phyloP scores from a whole-genome alignment of 208 protist genomes.

The Wallacemonas collosoma region DNA sequence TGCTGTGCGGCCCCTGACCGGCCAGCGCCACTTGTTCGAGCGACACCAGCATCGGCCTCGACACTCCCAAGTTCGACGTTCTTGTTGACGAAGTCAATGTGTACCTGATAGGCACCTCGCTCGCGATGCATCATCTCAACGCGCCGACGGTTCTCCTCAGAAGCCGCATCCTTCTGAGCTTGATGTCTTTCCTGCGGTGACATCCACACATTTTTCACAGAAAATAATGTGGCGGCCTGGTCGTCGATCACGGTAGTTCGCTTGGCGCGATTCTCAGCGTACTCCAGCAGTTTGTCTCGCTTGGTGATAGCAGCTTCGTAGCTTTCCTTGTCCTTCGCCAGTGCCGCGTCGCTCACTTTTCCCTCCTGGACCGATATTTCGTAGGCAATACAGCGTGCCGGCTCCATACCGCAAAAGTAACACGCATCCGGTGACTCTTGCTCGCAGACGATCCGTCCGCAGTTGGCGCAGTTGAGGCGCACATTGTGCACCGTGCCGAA shows the following conservation, averaged over 20 bases:
- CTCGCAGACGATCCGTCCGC: constrained; percentile 90
- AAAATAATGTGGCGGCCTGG: constrained; percentile 71
- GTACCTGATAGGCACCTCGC: constrained; percentile 66
- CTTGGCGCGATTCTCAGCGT: constrained; percentile 70
- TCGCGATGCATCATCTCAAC: constrained; percentile 69
- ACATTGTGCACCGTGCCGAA: constrained; percentile 83
- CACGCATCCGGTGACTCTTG: constrained; percentile 81
- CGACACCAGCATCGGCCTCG: constrained; percentile 20
- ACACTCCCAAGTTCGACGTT: constrained; percentile 61
- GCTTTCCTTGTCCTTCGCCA: constrained; percentile 48
- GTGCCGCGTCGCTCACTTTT: constrained; percentile 68
- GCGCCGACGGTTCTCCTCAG: constrained; percentile 48
- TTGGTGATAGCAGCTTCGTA: constrained; percentile 73
- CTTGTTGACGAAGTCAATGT: constrained; percentile 82
- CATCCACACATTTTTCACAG: constrained; percentile 82
- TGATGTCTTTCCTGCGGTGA: constrained; percentile 55
- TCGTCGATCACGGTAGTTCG: constrained; percentile 89
- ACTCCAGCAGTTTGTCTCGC: constrained; percentile 77
- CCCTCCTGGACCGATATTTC: constrained; percentile 84
- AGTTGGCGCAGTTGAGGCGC: constrained; percentile 85
- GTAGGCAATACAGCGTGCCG: constrained; percentile 70
- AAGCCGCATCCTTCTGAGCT: constrained; percentile 47
- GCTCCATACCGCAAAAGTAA: constrained; percentile 83
- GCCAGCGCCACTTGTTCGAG: not conserved
- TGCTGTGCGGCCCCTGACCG: not conserved